phyloP scores from a whole-genome alignment of 768 basidiomycete genomes.

The Kwoniella dejecticola region DNA sequence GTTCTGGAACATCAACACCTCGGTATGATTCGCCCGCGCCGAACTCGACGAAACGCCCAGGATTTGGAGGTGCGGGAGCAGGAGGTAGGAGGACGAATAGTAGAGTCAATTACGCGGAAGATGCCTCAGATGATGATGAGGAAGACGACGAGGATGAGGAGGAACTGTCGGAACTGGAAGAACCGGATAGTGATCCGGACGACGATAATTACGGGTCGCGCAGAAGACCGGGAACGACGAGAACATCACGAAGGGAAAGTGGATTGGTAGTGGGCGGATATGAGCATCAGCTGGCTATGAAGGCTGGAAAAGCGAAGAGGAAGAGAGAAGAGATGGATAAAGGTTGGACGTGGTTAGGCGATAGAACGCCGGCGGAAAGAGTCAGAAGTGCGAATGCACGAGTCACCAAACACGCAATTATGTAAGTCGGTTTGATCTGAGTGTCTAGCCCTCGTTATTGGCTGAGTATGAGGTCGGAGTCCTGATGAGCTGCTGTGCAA shows the following conservation, averaged over 20 bases:
- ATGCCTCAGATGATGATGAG: conserved; percentile 58
- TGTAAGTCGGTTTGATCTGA: no score
- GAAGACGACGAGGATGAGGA: conserved; percentile 77
- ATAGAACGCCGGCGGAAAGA: conserved; percentile 76
- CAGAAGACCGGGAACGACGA: conserved; percentile 50
- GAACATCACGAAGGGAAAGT: conserved; percentile 21
- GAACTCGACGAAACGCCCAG: background rate
- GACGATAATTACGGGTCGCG: conserved; percentile 5
- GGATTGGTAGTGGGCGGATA: conserved; percentile 66
- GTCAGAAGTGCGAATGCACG: conserved; percentile 58
- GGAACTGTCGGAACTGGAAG: conserved; percentile 58
- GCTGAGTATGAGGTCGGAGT: background rate
- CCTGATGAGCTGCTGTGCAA: no score
- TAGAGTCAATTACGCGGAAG: conserved; percentile 53
- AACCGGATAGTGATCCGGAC: conserved; percentile 11
- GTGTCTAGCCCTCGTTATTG: conserved; percentile 7
- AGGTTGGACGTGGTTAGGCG: conserved; percentile 87
- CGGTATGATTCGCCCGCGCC: conserved; percentile 40
- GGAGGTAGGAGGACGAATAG: conserved; percentile 35
- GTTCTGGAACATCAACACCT: conserved; percentile 36
- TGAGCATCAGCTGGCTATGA: conserved; percentile 72
- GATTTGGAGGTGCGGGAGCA: conserved; percentile 1
- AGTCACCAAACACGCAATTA: conserved; percentile 67
- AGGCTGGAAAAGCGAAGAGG: conserved; percentile 60
- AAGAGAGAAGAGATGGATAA: conserved; percentile 54